Evolutionary conservation across 1,284 basidiomycete genomes (phyloP).

Genomic region (Ceratobasidium papillatum): DNA sequence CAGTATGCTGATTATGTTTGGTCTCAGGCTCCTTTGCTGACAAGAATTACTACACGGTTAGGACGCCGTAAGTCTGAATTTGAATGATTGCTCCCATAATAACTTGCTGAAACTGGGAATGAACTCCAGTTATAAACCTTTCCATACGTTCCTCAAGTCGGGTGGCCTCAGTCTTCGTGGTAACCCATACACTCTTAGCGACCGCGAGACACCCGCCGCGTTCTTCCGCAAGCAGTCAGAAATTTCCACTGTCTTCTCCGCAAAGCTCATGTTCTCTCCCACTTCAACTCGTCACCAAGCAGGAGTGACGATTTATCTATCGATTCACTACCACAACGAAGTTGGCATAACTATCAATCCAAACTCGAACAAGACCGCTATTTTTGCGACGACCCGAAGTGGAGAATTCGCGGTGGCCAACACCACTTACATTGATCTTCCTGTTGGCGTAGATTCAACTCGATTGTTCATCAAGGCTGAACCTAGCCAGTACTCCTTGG

Average conservation of each 20-base stretch:
- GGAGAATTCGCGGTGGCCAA: slow-evolving; percentile 24
- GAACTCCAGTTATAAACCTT: slow-evolving; percentile 29
- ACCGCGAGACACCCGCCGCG: slow-evolving; percentile 44
- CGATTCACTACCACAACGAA: slow-evolving; percentile 41
- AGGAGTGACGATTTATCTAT: slow-evolving; percentile 38
- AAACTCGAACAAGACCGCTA: slow-evolving; percentile 21
- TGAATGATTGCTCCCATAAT: background rate
- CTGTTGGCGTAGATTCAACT: slow-evolving; percentile 1
- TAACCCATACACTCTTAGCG: slow-evolving; percentile 43
- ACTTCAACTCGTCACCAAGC: slow-evolving; percentile 40
- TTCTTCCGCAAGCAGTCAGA: slow-evolving; percentile 44
- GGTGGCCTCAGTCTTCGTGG: slow-evolving; percentile 40
- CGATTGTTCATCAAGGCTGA: slow-evolving; percentile 40
- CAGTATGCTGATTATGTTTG: background rate
- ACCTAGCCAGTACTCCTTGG: slow-evolving; percentile 31
- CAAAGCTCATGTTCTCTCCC: slow-evolving; percentile 33
- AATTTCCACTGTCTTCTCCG: slow-evolving; percentile 18
- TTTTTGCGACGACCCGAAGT: slow-evolving; percentile 39
- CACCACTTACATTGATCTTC: slow-evolving; percentile 29
- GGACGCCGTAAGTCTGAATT: slow-evolving; percentile 41
- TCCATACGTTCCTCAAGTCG: slow-evolving; percentile 27
- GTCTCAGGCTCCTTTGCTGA: slow-evolving; percentile 13
- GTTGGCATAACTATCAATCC: slow-evolving; percentile 41
- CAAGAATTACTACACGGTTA: slow-evolving; percentile 42
- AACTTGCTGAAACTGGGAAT: background rate